Conservation (phyloP, 192 early-diverging fungal genomes). For the Coemansia sp. region DNA sequence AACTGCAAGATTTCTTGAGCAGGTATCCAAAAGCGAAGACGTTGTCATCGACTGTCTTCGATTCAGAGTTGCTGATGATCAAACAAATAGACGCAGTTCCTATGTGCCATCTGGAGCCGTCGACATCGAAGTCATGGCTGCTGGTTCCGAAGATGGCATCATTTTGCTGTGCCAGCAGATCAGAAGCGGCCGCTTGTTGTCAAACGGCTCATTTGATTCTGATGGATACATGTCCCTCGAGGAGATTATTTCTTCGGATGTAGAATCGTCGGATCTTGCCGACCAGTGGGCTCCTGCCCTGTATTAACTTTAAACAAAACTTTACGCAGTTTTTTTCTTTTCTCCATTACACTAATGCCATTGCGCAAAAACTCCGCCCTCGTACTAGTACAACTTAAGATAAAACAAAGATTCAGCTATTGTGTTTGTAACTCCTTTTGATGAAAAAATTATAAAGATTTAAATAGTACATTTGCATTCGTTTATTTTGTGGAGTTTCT, state of each 20-base stretch:
- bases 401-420: no score
- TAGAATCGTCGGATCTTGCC: constrained; percentile 24
- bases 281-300: not conserved
- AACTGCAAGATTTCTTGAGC: constrained; percentile 18
- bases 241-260: constrained; percentile 42
- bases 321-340: no score
- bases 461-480: no score
- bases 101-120: not conserved
- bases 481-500: no score
- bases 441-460: no score
- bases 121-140: constrained; percentile 30
- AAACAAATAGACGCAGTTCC: not conserved
- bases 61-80: not conserved
- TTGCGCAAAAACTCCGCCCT: no score
- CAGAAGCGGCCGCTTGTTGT: not conserved
- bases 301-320: not conserved
- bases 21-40: not conserved
- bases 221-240: constrained; percentile 38
- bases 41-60: constrained; percentile 7
- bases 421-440: no score
- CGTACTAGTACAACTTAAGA: no score
- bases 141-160: constrained; percentile 27
- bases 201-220: not conserved
- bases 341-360: no score
- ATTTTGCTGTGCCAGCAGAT: constrained; percentile 33